phyloP scores from a whole-genome alignment of 2,329 filamentous ascomycete species.

The Diaporthe sp. region DNA sequence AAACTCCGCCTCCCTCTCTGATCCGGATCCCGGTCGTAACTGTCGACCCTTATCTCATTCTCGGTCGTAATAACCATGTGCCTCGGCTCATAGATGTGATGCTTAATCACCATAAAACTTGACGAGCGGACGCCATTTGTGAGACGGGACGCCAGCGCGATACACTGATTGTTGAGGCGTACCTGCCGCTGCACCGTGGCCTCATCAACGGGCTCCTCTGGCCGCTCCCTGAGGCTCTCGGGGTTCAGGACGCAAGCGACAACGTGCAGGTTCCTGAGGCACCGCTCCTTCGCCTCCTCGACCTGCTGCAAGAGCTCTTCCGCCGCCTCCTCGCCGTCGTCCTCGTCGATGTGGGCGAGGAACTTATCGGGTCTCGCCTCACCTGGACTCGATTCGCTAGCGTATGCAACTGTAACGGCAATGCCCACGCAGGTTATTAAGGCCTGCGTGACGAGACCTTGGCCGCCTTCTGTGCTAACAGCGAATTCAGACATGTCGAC shows the following conservation, averaged over 20 bases:
- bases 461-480: background rate
- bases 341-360: conserved; percentile 2
- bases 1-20: background rate
- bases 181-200: background rate
- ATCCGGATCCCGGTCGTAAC: background rate
- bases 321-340: background rate
- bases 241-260: background rate
- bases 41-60: conserved; percentile 6
- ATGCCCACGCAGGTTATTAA: background rate
- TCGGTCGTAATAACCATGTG: background rate
- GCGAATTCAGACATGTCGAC: background rate
- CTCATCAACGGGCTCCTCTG: background rate
- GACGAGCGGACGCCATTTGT: background rate
- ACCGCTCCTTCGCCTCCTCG: background rate
- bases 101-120: background rate
- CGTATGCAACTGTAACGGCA: background rate
- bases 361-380: background rate
- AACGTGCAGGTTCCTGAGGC: background rate
- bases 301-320: background rate
- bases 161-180: background rate
- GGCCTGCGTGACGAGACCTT: background rate
- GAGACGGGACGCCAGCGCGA: background rate
- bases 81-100: background rate
- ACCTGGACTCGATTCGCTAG: background rate
- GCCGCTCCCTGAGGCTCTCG: background rate